A percentile compares a stretch with the other conserved stretches of the same genome.
Conservation (phyloP, 2,329 filamentous ascomycete genomes). For the Colletotrichum orchidophilum region DNA sequence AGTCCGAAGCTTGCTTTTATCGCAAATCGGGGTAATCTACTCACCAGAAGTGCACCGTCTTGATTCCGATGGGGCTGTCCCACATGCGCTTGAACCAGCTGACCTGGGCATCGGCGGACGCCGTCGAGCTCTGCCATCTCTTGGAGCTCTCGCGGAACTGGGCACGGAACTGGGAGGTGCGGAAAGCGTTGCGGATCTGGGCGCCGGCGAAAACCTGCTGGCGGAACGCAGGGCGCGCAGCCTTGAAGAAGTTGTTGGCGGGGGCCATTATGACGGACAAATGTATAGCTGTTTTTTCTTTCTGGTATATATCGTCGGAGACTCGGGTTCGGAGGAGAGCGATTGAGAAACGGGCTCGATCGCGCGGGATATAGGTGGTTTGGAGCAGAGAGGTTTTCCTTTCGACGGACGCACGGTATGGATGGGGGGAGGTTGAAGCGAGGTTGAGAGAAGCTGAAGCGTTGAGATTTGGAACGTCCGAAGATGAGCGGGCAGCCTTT, state of each 20-base stretch:
- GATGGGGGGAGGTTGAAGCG: conserved; percentile 17
- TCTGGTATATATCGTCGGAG: not conserved
- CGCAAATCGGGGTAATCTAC: conserved; percentile 36
- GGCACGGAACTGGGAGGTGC: conserved; percentile 51
- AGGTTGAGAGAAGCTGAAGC: conserved; percentile 21
- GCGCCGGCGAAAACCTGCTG: conserved; percentile 60
- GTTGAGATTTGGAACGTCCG: conserved; percentile 33
- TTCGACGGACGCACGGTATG: conserved; percentile 7
- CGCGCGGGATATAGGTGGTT: not conserved
- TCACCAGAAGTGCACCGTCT: conserved; percentile 99
- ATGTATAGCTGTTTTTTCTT: not conserved
- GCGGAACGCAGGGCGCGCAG: conserved; percentile 65
- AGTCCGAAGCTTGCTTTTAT: not conserved
- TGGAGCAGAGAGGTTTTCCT: conserved; percentile 26
- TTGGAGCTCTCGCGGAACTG: conserved; percentile 55
- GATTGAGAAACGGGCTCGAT: not conserved
- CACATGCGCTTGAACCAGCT: conserved; percentile 81
- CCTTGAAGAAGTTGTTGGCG: conserved; percentile 61
- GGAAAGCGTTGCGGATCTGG: conserved; percentile 66
- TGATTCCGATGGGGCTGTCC: conserved; percentile 82
- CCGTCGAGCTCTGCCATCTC: conserved; percentile 77
- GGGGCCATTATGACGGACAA: conserved; percentile 50
- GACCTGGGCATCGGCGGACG: conserved; percentile 53
- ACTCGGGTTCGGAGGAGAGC: not conserved
- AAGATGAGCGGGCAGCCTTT: conserved; percentile 26